A percentile compares a stretch with the other conserved stretches of the same genome.
phyloP scores from a whole-genome alignment of 441 rosid genomes.

The Manihot esculenta region DNA sequence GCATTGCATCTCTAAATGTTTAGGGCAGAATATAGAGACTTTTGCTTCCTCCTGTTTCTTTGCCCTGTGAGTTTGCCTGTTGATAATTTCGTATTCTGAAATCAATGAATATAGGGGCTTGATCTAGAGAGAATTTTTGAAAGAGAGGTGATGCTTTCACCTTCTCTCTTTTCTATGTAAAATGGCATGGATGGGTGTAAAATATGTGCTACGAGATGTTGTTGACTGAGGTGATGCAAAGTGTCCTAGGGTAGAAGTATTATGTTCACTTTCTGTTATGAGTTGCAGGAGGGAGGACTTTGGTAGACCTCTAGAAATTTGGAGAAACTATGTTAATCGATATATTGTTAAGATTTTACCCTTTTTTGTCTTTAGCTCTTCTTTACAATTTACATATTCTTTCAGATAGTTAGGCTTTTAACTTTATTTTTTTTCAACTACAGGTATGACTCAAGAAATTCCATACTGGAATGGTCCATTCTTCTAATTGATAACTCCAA shows the following conservation, averaged over 20 bases:
- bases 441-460: conserved; percentile 92
- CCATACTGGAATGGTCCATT: conserved; percentile 92
- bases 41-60: conserved; percentile 1
- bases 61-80: neutral
- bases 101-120: neutral
- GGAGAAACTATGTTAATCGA: neutral
- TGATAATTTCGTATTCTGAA: neutral
- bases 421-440: conserved; percentile 9
- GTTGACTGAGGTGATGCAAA: neutral
- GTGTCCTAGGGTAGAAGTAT: neutral
- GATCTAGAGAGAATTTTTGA: neutral
- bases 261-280: neutral
- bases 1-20: neutral
- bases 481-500: conserved; percentile 91
- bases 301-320: neutral
- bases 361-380: neutral
- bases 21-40: neutral
- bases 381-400: neutral
- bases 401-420: neutral
- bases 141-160: neutral
- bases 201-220: too few species aligned
- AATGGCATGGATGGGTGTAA: neutral
- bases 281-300: neutral
- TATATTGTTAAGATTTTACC: neutral
- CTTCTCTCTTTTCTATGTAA: neutral